Percentiles rank a stretch among this genome's conserved stretches.
Conservation (phyloP, 371 early-diverging fungal genomes). For the Dentiscutata heterogama region DNA sequence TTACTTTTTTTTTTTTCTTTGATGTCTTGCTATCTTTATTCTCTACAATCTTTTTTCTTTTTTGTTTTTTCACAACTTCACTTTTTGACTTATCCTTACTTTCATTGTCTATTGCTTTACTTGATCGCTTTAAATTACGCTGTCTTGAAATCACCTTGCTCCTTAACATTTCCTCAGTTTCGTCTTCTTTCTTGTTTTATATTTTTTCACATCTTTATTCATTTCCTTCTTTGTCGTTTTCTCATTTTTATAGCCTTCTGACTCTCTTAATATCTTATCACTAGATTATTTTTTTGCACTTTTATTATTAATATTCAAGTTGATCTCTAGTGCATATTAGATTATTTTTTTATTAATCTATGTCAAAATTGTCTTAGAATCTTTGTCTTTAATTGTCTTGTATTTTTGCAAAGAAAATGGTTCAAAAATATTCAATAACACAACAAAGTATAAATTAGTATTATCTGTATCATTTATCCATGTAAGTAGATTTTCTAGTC, state of each 20-base stretch:
- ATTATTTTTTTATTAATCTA: background rate
- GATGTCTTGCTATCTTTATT: no score
- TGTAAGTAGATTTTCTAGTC: conserved; percentile 1
- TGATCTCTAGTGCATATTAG: conserved; percentile 19
- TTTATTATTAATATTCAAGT: no score
- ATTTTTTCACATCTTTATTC: no score
- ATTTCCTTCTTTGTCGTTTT: no score
- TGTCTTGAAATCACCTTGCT: background rate
- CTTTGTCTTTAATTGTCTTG: background rate
- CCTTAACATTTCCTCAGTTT: background rate
- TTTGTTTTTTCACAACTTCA: no score
- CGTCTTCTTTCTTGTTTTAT: background rate
- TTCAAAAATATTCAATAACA: background rate
- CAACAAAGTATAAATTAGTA: conserved; percentile 5
- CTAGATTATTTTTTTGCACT: no score
- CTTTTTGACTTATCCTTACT: no score
- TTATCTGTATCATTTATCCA: background rate
- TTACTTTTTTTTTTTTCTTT: no score
- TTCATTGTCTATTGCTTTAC: background rate
- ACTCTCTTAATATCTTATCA: no score
- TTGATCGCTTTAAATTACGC: background rate
- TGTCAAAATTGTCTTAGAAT: background rate
- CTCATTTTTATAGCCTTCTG: no score
- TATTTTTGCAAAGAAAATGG: background rate
- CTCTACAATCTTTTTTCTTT: no score